These are phyloP conservation scores for Neofusicoccum sp. DNA, from an alignment of 2,329 filamentous ascomycete species.

Conservation along the genomic window DNA sequence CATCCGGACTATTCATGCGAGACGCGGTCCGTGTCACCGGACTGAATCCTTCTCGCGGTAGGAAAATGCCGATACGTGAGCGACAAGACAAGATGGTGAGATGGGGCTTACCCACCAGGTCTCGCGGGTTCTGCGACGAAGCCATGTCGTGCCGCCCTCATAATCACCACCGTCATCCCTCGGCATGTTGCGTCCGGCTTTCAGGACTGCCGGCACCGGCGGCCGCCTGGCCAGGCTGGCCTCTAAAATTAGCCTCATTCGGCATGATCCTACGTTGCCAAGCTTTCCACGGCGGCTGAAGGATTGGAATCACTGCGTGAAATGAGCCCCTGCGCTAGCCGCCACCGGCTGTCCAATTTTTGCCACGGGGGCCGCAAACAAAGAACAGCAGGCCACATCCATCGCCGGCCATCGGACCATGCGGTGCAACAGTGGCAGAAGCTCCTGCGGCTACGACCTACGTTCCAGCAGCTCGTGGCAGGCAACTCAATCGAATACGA, in stretches of 20 bases:
- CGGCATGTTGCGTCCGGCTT: background rate
- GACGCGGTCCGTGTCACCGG: slow-evolving; percentile 5
- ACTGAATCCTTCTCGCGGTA: slow-evolving; percentile 5
- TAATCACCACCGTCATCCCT: background rate
- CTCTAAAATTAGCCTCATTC: slow-evolving; percentile 13
- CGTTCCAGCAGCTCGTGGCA: too few species aligned
- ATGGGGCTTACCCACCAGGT: too few species aligned
- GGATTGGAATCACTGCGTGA: background rate
- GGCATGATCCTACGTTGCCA: slow-evolving; percentile 6
- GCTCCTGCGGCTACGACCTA: background rate
- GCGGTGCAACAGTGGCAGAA: background rate
- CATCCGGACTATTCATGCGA: background rate
- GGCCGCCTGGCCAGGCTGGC: background rate
- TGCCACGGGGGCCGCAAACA: too few species aligned
- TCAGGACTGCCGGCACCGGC: background rate
- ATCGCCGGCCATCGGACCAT: background rate
- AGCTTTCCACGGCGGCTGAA: too few species aligned
- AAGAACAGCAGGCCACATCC: too few species aligned
- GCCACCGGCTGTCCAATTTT: too few species aligned
- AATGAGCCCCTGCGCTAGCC: slow-evolving; percentile 19
- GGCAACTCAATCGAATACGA: too few species aligned
- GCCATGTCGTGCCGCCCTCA: too few species aligned
- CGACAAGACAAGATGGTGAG: background rate
- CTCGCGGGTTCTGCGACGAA: too few species aligned
- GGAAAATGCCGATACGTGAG: background rate